A percentile compares a stretch with the other conserved stretches of the same genome.
phyloP scores from a whole-genome alignment of 495 filamentous ascomycete genomes.

The Tirmania nivea region DNA sequence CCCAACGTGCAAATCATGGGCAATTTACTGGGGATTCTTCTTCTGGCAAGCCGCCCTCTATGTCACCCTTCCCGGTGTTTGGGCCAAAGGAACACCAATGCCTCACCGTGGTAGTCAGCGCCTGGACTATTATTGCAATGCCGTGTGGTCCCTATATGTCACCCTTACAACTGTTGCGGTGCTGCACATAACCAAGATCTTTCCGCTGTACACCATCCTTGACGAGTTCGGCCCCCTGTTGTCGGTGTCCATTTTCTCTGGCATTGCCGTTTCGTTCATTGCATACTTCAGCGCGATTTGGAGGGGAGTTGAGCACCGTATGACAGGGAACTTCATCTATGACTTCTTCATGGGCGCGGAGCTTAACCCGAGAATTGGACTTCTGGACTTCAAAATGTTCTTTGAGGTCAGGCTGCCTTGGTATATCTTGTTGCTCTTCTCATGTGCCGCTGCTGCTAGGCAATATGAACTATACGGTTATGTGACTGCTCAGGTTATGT shows the following conservation, averaged over 20 bases:
- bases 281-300: slow-evolving; percentile 66
- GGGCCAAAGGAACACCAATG: slow-evolving; percentile 64
- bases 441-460: slow-evolving; percentile 52
- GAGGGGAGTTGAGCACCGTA: slow-evolving; percentile 66
- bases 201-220: slow-evolving; percentile 80
- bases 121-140: slow-evolving; percentile 84
- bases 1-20: slow-evolving; percentile 59
- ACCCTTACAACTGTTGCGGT: slow-evolving; percentile 45
- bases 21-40: slow-evolving; percentile 83
- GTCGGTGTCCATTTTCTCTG: slow-evolving; percentile 74
- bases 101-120: slow-evolving; percentile 60
- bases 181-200: slow-evolving; percentile 62
- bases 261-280: slow-evolving; percentile 53
- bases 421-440: slow-evolving; percentile 76
- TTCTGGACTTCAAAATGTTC: slow-evolving; percentile 98
- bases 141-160: slow-evolving; percentile 62
- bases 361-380: slow-evolving; percentile 79
- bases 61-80: slow-evolving; percentile 63
- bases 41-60: slow-evolving; percentile 65
- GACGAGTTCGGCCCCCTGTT: slow-evolving; percentile 89
- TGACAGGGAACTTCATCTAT: slow-evolving; percentile 81
- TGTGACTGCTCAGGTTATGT: slow-evolving; percentile 69
- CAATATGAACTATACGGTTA: slow-evolving; percentile 85
- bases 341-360: slow-evolving; percentile 99
- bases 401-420: slow-evolving; percentile 93